Evolutionary conservation across 2,329 filamentous ascomycete species (phyloP).

Genomic region (Cercospora zeae-maydis): DNA sequence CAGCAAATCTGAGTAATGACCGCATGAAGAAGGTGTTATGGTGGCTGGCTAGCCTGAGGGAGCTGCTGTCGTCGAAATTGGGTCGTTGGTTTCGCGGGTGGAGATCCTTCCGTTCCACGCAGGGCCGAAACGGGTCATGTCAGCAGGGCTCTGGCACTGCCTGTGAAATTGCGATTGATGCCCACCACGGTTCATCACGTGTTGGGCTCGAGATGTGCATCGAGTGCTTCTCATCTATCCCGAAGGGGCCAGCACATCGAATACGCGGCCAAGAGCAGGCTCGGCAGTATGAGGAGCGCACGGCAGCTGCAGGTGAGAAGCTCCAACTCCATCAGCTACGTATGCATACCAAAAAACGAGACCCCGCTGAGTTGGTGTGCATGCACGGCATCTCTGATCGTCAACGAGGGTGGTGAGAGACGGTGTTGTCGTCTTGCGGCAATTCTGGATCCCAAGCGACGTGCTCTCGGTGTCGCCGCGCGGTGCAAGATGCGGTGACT

Average conservation of each 20-base stretch:
- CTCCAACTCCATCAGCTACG: slow-evolving; percentile 1
- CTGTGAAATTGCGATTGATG: background rate
- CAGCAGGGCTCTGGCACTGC: background rate
- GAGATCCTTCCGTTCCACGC: slow-evolving; percentile 1
- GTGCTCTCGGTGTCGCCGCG: background rate
- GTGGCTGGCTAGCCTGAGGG: background rate
- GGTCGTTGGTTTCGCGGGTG: background rate
- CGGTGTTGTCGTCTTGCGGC: background rate
- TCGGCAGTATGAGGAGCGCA: background rate
- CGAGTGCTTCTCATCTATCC: background rate
- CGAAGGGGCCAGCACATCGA: background rate
- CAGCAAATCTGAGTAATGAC: background rate
- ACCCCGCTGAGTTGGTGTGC: background rate
- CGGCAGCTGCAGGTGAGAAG: background rate
- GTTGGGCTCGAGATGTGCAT: background rate
- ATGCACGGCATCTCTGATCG: background rate
- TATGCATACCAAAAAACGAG: background rate
- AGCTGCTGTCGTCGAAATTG: background rate
- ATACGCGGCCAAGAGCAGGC: background rate
- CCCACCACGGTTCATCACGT: background rate
- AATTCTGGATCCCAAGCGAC: background rate
- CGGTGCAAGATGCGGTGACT: background rate
- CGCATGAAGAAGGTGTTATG: background rate
- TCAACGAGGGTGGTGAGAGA: background rate
- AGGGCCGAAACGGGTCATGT: background rate